Percentiles rank a stretch among this genome's conserved stretches.
Evolutionary conservation across 345 rosid genomes (phyloP).

Genomic region (Trapa bicornis): DNA sequence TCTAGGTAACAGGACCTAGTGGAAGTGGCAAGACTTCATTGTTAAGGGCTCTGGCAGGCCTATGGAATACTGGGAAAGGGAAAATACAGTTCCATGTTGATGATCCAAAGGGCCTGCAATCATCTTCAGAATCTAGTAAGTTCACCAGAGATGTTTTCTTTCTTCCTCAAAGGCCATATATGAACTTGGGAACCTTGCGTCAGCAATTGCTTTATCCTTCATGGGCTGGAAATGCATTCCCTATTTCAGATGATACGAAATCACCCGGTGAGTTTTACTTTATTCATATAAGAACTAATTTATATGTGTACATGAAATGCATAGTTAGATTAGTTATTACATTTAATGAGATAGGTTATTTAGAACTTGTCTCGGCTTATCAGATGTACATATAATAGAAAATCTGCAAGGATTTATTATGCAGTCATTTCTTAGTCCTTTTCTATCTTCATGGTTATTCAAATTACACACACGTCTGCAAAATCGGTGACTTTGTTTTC

Average conservation of each 20-base stretch:
- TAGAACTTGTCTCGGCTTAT: too few species aligned
- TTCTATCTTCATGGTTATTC: too few species aligned
- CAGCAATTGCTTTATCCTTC: conserved; percentile 90
- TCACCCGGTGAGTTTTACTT: conserved; percentile 22
- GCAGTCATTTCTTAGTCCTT: too few species aligned
- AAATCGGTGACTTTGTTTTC: neutral
- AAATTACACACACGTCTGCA: too few species aligned
- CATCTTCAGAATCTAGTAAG: conserved; percentile 18
- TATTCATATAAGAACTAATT: neutral
- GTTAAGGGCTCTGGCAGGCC: conserved; percentile 90
- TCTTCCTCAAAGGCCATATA: conserved; percentile 95
- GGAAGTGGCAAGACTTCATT: conserved; percentile 95
- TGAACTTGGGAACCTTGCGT: conserved; percentile 92
- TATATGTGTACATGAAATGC: neutral
- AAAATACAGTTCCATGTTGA: conserved; percentile 56
- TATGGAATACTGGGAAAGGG: conserved; percentile 81
- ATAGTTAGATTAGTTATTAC: neutral
- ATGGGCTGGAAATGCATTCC: conserved; percentile 34
- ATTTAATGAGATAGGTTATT: too few species aligned
- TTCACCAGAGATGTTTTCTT: conserved; percentile 48
- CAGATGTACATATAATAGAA: too few species aligned
- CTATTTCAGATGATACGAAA: conserved; percentile 17
- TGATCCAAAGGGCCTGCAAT: conserved; percentile 21
- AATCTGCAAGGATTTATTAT: too few species aligned
- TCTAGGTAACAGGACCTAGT: conserved; percentile 80